Percentiles rank a stretch among this genome's conserved stretches.
phyloP scores from a whole-genome alignment of 2,329 filamentous ascomycete genomes.

The Alternaria angustiovoidea region DNA sequence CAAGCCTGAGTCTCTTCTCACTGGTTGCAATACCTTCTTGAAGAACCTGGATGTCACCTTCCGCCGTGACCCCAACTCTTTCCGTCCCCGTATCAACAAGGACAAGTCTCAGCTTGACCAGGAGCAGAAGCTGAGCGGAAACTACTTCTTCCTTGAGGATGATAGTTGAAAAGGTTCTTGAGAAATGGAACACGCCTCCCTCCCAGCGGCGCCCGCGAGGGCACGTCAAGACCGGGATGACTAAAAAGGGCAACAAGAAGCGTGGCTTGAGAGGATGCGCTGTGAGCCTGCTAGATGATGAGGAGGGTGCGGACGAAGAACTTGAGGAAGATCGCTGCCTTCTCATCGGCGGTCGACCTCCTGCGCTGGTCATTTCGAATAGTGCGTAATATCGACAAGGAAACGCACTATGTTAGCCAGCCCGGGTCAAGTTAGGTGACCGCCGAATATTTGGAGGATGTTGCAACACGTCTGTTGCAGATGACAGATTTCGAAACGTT shows the following conservation, averaged over 20 bases:
- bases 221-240: constrained; percentile 53
- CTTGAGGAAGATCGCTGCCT: constrained; percentile 68
- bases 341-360: constrained; percentile 70
- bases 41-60: constrained; percentile 98
- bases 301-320: constrained; percentile 67
- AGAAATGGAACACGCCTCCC: constrained; percentile 53
- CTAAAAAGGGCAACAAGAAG: constrained; percentile 49
- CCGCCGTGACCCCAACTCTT: constrained; percentile 96
- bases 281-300: constrained; percentile 59
- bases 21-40: constrained; percentile 95
- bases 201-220: constrained; percentile 47
- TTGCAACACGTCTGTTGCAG: no score
- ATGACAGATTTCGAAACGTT: background rate
- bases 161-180: constrained; percentile 73
- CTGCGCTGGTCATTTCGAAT: constrained; percentile 54
- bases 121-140: constrained; percentile 92
- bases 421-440: constrained; percentile 67
- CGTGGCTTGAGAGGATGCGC: constrained; percentile 38
- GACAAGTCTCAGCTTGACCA: constrained; percentile 93
- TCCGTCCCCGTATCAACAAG: constrained; percentile 98
- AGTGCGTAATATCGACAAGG: background rate
- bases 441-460: constrained; percentile 17
- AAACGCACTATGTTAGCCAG: constrained; percentile 10
- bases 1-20: constrained; percentile 87
- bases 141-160: constrained; percentile 99